phyloP scores from a whole-genome alignment of 768 basidiomycete species.

The Mycena metata region DNA sequence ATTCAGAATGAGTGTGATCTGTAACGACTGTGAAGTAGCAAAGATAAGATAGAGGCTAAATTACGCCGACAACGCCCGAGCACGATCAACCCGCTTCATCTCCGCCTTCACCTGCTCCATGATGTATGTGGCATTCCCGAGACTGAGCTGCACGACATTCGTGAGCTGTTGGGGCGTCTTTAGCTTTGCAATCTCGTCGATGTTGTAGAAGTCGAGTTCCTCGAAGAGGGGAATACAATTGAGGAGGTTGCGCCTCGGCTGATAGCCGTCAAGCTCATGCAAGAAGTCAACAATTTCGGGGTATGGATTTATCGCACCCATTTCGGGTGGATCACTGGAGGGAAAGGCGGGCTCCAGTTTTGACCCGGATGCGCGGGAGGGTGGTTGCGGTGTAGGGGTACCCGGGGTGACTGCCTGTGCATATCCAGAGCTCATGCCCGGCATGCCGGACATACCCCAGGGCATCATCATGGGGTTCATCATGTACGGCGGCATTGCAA shows the following conservation, averaged over 20 bases:
- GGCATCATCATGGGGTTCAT: too few species aligned
- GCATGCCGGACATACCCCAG: too few species aligned
- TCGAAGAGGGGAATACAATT: background rate
- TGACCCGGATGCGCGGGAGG: background rate
- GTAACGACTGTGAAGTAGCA: conserved; percentile 3
- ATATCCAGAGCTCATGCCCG: background rate
- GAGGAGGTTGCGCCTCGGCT: background rate
- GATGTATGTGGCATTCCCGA: conserved; percentile 10
- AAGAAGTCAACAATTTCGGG: conserved; percentile 12
- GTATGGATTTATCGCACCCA: conserved; percentile 15
- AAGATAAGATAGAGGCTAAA: background rate
- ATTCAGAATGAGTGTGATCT: background rate
- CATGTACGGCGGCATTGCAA: conserved; percentile 3
- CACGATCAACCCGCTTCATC: conserved; percentile 16
- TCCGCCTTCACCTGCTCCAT: conserved; percentile 7
- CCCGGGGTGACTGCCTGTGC: background rate
- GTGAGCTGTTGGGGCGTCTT: background rate
- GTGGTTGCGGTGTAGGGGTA: background rate
- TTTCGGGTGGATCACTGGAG: conserved; percentile 22
- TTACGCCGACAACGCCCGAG: background rate
- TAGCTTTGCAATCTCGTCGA: conserved; percentile 21
- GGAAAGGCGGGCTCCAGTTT: background rate
- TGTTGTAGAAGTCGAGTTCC: conserved; percentile 21
- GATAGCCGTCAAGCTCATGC: background rate
- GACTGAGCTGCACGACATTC: background rate